A percentile compares a stretch with the other conserved stretches of the same genome.
phyloP scores from a whole-genome alignment of 129 eudicot species.

The Heracleum sosnowskyi region DNA sequence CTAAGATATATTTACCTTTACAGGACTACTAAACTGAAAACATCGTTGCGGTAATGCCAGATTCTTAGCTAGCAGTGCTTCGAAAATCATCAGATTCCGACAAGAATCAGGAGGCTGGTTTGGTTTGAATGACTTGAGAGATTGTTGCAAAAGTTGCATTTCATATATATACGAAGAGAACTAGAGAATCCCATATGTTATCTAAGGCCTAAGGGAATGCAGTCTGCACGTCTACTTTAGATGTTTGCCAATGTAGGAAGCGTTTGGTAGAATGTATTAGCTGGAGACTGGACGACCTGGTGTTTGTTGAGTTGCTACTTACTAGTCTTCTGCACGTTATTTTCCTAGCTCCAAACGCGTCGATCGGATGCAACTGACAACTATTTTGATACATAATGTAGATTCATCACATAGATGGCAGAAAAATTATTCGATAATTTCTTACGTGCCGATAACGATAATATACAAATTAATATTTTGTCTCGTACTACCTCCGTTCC shows the following conservation, averaged over 20 bases:
- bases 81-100: background rate
- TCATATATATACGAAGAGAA: background rate
- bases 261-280: constrained; percentile 1
- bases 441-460: too few relatives aligned
- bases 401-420: too few relatives aligned
- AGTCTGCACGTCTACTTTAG: background rate
- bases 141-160: background rate
- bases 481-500: too few relatives aligned
- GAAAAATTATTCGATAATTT: too few relatives aligned
- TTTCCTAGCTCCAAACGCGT: constrained; percentile 9
- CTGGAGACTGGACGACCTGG: background rate
- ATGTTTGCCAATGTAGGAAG: background rate
- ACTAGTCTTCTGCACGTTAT: constrained; percentile 8
- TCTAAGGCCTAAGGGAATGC: background rate
- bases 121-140: background rate
- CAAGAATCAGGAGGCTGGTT: background rate
- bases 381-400: too few relatives aligned
- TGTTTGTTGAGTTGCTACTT: background rate
- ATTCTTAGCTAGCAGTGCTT: background rate
- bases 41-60: background rate
- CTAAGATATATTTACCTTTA: background rate
- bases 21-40: background rate
- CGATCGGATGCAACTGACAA: background rate
- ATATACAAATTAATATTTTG: too few relatives aligned
- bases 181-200: background rate